phyloP scores from a whole-genome alignment of 306 rosid species.

The Cicer judaicum region DNA sequence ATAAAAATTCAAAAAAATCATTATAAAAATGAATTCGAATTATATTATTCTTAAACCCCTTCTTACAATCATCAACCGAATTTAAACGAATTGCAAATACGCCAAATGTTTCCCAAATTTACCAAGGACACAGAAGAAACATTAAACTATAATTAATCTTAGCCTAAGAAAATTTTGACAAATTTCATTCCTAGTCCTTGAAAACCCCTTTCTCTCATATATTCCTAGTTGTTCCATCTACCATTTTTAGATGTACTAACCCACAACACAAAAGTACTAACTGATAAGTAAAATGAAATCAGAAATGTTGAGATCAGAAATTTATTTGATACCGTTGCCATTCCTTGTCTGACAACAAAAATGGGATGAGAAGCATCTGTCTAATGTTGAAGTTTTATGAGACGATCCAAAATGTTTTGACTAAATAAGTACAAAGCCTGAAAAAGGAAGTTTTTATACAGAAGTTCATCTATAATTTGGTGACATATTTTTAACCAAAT shows the following conservation, averaged over 20 bases:
- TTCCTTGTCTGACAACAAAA: conserved; percentile 40
- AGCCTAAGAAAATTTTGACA: too few species aligned
- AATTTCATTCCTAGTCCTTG: too few species aligned
- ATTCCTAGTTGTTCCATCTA: neutral
- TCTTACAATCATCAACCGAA: too few species aligned
- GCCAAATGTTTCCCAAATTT: too few species aligned
- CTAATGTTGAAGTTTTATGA: conserved; percentile 31
- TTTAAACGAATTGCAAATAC: too few species aligned
- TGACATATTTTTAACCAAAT: conserved; percentile 66
- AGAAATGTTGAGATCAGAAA: conserved; percentile 10
- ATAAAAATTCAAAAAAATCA: too few species aligned
- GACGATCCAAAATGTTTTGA: conserved; percentile 30
- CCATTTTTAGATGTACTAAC: neutral
- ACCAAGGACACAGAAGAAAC: too few species aligned
- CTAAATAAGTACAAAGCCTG: conserved; percentile 8
- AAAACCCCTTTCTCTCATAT: too few species aligned
- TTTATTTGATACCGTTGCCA: conserved; percentile 43
- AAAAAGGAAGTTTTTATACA: neutral
- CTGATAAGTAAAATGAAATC: neutral
- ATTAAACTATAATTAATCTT: too few species aligned
- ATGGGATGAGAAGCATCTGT: conserved; percentile 16
- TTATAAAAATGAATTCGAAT: too few species aligned
- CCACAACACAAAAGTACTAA: neutral
- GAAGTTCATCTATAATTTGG: conserved; percentile 42
- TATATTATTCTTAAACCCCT: too few species aligned